Evolutionary conservation across 352 stramenopile species (phyloP), one percentile per base, ranked within the genome.

Genomic region (Sclerospora graminicola): DNA sequence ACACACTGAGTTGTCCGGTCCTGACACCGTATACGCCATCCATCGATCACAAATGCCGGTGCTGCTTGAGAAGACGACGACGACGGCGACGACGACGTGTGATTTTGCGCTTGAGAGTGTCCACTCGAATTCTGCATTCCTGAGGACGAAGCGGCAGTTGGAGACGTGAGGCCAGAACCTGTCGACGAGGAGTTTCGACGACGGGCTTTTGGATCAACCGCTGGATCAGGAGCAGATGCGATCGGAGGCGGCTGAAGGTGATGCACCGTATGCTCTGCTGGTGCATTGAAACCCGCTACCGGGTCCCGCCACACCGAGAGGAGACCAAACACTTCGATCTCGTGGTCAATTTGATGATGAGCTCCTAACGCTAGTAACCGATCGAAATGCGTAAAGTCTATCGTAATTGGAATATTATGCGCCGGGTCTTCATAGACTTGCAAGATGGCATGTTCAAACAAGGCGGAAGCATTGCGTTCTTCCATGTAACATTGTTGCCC

Each of bases 401-500:
- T 63, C 9, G 56, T 49, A 18, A 86, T 23, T 5, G 57, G 61
- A 49, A 66, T 41, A 5, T 48, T 50, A 51, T 61, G 61, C 2
- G 44, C 24, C 10, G 50, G 28, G 31, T 69, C 61, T 33, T 86
- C 71, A 47, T 74, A 85, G 24, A 85, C 74, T 4, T 78, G 48
- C 11, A 89, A 48, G 2, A 85, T 51, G 0, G 74, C 58, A 43
- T 89, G 77, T 33, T 89, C 77, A 43, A 66, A 89, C 16, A 89
- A 54, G 11, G 74, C 65, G 1, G 77, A 89, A 3, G 74, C 65
- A 36, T 87, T 84, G 8, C 52, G 54, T 1, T 60, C 67, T 54
- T 87, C 77, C 41, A 64, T 58, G 45, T 89, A 85, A 50, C 77
- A 89, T 43, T 87, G 74, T 55, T 89, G 77, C 8, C 74, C 77